phyloP scores from a whole-genome alignment of 2,329 filamentous ascomycete genomes.

The Xylariales sp. region DNA sequence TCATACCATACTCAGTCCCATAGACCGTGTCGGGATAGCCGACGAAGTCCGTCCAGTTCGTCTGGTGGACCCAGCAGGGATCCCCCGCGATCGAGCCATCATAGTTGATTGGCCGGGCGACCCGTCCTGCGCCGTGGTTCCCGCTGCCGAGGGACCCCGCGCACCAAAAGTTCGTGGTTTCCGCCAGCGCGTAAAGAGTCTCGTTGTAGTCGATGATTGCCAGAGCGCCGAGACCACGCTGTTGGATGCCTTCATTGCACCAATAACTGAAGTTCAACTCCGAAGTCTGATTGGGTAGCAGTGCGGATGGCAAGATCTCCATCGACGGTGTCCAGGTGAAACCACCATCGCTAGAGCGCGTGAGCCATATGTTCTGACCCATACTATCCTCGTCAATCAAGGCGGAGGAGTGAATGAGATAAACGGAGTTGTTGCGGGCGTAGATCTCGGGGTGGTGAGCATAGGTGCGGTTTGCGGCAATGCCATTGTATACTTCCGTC shows the following conservation, averaged over 20 bases:
- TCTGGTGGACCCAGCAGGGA: constrained; percentile 20
- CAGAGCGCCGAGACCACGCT: constrained; percentile 15
- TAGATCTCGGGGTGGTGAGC: constrained; percentile 21
- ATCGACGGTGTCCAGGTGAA: constrained; percentile 14
- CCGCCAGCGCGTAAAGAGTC: constrained; percentile 15
- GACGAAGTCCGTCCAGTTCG: constrained; percentile 13
- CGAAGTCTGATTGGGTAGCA: constrained; percentile 21
- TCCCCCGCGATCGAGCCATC: constrained; percentile 14
- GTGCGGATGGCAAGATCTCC: constrained; percentile 17
- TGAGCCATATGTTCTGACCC: constrained; percentile 21
- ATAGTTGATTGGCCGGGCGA: constrained; percentile 13
- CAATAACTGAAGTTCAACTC: constrained; percentile 19
- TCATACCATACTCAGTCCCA: constrained; percentile 18
- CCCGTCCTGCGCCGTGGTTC: constrained; percentile 12
- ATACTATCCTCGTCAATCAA: constrained; percentile 23
- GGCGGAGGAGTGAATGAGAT: constrained; percentile 18
- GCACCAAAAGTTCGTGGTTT: constrained; percentile 14
- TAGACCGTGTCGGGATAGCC: constrained; percentile 16
- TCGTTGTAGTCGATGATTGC: constrained; percentile 6
- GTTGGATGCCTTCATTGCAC: constrained; percentile 18
- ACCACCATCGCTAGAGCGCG: constrained; percentile 16
- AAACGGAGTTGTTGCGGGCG: constrained; percentile 13
- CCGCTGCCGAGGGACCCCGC: constrained; percentile 6
- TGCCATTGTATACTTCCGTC: constrained; percentile 19
- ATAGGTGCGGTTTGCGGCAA: constrained; percentile 17